phyloP scores from a whole-genome alignment of 2,329 filamentous ascomycete genomes.

The Nectriaceae sp. region DNA sequence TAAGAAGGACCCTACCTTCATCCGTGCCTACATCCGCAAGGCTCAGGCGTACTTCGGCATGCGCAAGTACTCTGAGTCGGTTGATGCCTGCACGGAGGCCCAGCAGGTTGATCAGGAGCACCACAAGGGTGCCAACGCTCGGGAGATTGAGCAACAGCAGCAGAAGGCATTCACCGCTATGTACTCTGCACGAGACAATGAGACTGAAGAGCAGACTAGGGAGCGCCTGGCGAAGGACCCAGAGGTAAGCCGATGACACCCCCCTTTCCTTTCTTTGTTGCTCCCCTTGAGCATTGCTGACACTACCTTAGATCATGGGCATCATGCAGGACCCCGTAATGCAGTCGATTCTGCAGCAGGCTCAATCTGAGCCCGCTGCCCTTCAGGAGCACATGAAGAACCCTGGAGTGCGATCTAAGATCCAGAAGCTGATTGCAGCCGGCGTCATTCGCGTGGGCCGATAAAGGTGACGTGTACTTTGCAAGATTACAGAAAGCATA shows the following conservation, averaged over 20 bases:
- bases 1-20: slow-evolving; percentile 87
- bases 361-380: slow-evolving; percentile 88
- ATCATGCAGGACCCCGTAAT: slow-evolving; percentile 97
- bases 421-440: slow-evolving; percentile 91
- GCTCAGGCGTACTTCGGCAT: slow-evolving; percentile 94
- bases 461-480: slow-evolving; percentile 25
- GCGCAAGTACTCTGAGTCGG: slow-evolving; percentile 95
- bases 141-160: slow-evolving; percentile 92
- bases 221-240: slow-evolving; percentile 89
- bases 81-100: slow-evolving; percentile 87
- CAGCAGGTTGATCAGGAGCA: slow-evolving; percentile 71
- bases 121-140: slow-evolving; percentile 72
- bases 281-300: slow-evolving; percentile 25
- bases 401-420: slow-evolving; percentile 78
- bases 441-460: slow-evolving; percentile 82
- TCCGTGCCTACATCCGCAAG: slow-evolving; percentile 95
- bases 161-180: slow-evolving; percentile 91
- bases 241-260: slow-evolving; percentile 62
- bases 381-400: slow-evolving; percentile 98
- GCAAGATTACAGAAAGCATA: slow-evolving; percentile 3
- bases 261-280: not conserved
- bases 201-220: slow-evolving; percentile 94
- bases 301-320: slow-evolving; percentile 65
- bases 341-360: slow-evolving; percentile 96
- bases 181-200: slow-evolving; percentile 87